Percentiles rank a stretch among this genome's conserved stretches.
phyloP scores from a whole-genome alignment of 305 asterid genomes.

The Solanum hybrid region DNA sequence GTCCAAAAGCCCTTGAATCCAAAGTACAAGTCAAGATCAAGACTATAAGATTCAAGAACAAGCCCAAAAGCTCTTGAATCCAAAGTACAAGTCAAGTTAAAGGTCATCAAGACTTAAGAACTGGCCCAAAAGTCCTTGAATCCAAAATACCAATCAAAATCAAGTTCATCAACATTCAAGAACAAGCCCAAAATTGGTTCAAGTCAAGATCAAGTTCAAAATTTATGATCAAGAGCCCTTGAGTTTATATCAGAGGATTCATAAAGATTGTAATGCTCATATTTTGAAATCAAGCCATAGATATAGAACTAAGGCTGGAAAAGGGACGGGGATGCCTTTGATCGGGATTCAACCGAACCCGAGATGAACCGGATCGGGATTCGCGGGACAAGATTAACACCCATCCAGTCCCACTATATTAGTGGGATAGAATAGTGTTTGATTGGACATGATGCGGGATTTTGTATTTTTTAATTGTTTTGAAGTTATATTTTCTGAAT shows the following conservation, averaged over 20 bases:
- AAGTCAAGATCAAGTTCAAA: neutral
- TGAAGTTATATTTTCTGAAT: too few relatives aligned
- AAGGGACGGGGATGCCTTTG: too few relatives aligned
- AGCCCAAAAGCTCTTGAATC: neutral
- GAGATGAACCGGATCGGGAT: too few relatives aligned
- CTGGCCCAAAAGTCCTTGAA: neutral
- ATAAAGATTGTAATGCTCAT: neutral
- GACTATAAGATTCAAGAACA: neutral
- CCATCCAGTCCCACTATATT: too few relatives aligned
- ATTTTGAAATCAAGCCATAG: neutral
- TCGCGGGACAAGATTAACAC: too few relatives aligned
- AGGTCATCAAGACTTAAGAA: neutral
- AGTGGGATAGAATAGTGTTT: too few relatives aligned
- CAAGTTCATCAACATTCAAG: neutral
- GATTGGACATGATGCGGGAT: accelerated
- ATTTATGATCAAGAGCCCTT: neutral
- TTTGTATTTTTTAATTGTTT: too few relatives aligned
- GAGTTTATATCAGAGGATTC: neutral
- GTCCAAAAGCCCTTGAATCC: neutral
- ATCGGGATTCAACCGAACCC: too few relatives aligned
- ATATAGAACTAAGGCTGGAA: too few relatives aligned
- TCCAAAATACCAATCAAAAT: neutral
- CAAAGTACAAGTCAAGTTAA: neutral
- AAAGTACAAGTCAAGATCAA: neutral
- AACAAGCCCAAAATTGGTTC: neutral